These are phyloP conservation scores for Calonectria ilicicola DNA, from an alignment of 2,329 filamentous ascomycete genomes.

Conservation along the genomic window DNA sequence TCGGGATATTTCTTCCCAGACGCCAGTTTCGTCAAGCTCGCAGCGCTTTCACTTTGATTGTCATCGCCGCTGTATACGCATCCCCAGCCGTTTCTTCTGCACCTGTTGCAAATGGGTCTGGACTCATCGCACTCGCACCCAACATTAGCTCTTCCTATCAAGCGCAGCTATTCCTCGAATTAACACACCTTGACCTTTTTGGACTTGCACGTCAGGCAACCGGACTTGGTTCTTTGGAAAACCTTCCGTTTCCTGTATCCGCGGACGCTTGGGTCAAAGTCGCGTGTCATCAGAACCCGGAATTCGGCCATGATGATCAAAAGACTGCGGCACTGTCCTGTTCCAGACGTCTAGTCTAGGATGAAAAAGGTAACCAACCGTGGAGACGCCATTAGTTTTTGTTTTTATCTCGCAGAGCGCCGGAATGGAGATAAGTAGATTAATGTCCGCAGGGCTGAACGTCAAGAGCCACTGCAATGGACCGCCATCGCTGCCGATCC, in stretches of 20 bases:
- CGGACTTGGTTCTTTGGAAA: not conserved
- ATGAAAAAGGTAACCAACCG: conserved; percentile 6
- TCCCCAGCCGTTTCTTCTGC: conserved; percentile 1
- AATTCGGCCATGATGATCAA: not conserved
- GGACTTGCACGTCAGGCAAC: not conserved
- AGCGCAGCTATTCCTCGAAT: too few species aligned
- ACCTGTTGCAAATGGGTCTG: not conserved
- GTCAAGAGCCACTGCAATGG: not conserved
- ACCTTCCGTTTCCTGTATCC: not conserved
- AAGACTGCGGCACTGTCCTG: too few species aligned
- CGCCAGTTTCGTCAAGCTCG: not conserved
- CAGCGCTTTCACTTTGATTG: not conserved
- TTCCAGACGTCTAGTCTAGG: not conserved
- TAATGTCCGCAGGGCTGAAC: conserved; percentile 1
- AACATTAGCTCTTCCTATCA: not conserved
- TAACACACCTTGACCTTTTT: not conserved
- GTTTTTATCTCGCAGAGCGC: not conserved
- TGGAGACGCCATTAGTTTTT: not conserved
- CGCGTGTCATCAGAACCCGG: not conserved
- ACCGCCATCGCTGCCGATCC: not conserved
- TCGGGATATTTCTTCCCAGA: too few species aligned
- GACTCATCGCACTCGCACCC: not conserved
- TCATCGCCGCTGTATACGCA: not conserved
- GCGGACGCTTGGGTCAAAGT: not conserved
- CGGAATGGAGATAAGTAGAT: not conserved